These are phyloP conservation scores for Epichloe sp. DNA, from an alignment of 2,329 filamentous ascomycete genomes.

Conservation along the genomic window DNA sequence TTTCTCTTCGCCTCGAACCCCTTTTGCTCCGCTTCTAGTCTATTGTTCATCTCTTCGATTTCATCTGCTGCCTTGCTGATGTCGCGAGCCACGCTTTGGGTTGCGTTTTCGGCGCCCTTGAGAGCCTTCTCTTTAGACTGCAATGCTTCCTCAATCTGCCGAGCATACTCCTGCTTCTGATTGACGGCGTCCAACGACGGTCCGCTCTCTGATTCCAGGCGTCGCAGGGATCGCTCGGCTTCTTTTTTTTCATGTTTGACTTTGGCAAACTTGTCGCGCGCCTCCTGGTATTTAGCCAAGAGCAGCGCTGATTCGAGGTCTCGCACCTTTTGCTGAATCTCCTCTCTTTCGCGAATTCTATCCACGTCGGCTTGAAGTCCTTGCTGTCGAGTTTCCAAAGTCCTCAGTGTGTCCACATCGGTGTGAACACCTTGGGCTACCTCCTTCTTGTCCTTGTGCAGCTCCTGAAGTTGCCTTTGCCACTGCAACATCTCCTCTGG, in stretches of 20 bases:
- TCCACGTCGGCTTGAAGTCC: conserved; percentile 72
- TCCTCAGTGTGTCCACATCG: conserved; percentile 49
- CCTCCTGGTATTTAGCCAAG: conserved; percentile 49
- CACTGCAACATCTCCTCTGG: conserved; percentile 65
- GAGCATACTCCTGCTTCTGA: conserved; percentile 54
- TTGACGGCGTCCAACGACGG: conserved; percentile 60
- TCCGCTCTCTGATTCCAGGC: conserved; percentile 44
- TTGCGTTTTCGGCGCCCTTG: conserved; percentile 37
- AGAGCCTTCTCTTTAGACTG: conserved; percentile 40
- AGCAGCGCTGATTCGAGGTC: conserved; percentile 54
- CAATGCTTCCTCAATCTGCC: conserved; percentile 42
- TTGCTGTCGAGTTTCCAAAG: conserved; percentile 59
- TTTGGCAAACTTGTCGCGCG: conserved; percentile 32
- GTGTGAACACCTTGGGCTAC: conserved; percentile 43
- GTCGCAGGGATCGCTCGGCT: conserved; percentile 42
- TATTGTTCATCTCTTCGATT: conserved; percentile 29
- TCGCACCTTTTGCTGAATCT: conserved; percentile 49
- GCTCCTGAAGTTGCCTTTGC: conserved; percentile 60
- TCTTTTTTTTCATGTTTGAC: conserved; percentile 43
- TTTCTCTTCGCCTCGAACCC: conserved; percentile 36
- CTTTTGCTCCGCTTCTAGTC: conserved; percentile 38
- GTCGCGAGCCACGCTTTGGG: conserved; percentile 29
- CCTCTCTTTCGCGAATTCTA: conserved; percentile 61
- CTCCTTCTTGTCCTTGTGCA: conserved; percentile 56
- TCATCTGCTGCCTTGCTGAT: conserved; percentile 22